Conservation (phyloP, 2,329 filamentous ascomycete genomes). For the Exophiala oligosperma region DNA sequence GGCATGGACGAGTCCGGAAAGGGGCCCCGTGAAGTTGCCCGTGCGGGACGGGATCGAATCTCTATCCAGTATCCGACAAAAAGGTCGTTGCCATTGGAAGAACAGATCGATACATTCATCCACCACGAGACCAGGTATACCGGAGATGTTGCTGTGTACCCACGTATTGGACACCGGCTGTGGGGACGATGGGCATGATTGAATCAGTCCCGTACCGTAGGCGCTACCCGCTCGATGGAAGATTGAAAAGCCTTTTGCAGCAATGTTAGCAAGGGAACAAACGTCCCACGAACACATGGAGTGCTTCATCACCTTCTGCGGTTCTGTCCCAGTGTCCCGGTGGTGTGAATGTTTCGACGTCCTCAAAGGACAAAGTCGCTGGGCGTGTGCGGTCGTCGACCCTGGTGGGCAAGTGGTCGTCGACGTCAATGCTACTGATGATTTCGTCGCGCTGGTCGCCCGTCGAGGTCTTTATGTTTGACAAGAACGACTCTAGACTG, state of each 20-base stretch:
- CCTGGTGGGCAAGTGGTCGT: neutral
- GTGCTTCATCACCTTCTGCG: neutral
- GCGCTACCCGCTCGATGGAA: slow-evolving; percentile 10
- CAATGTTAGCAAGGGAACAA: neutral
- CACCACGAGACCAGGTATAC: slow-evolving; percentile 1
- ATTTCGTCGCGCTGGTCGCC: slow-evolving; percentile 3
- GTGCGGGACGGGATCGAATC: neutral
- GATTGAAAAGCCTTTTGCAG: neutral
- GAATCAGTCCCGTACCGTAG: slow-evolving; percentile 7
- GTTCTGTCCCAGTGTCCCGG: neutral
- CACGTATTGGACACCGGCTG: neutral
- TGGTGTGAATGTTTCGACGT: neutral
- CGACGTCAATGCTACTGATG: slow-evolving; percentile 9
- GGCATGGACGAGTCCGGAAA: slow-evolving; percentile 2
- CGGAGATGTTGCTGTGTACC: neutral
- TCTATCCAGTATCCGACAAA: slow-evolving; percentile 2
- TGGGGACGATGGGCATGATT: neutral
- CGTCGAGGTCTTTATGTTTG: slow-evolving; percentile 4
- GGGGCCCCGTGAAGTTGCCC: neutral
- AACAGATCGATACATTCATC: slow-evolving; percentile 8
- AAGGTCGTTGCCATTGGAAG: slow-evolving; percentile 11
- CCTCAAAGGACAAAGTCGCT: neutral
- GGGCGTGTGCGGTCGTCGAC: neutral
- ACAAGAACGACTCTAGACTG: slow-evolving; percentile 6
- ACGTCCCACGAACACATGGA: neutral